phyloP scores from a whole-genome alignment of 352 stramenopile genomes.

The Phytophthora cryptogea region DNA sequence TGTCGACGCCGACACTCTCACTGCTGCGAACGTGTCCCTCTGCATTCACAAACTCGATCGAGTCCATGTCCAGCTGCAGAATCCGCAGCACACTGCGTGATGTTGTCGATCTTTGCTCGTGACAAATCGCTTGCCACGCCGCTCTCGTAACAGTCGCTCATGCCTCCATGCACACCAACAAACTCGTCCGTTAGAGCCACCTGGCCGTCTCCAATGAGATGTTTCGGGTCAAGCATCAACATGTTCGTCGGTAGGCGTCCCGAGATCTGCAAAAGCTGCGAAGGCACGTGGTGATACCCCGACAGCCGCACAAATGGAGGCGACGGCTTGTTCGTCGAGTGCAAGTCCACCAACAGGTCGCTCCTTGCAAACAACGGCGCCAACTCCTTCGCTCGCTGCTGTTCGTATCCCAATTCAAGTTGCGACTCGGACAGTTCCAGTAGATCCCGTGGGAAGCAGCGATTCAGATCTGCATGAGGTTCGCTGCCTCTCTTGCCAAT shows the following conservation, averaged over 20 bases:
- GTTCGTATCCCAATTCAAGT: conserved; percentile 42
- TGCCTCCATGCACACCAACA: conserved; percentile 56
- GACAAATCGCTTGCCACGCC: conserved; percentile 63
- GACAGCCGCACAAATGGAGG: conserved; percentile 67
- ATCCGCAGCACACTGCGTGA: conserved; percentile 54
- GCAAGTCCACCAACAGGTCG: conserved; percentile 73
- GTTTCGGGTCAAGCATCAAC: conserved; percentile 65
- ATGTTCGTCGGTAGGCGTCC: conserved; percentile 54
- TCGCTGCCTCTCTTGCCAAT: conserved; percentile 54
- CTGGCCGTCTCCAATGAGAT: conserved; percentile 56
- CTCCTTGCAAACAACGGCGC: conserved; percentile 52
- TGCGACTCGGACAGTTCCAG: conserved; percentile 18
- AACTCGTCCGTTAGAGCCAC: conserved; percentile 79
- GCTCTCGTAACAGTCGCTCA: conserved; percentile 75
- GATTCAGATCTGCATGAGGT: conserved; percentile 68
- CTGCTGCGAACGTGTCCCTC: conserved; percentile 1
- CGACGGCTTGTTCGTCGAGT: conserved; percentile 83
- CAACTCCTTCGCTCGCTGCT: conserved; percentile 56
- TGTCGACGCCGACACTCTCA: not conserved
- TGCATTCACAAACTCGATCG: conserved; percentile 33
- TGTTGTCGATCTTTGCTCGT: conserved; percentile 44
- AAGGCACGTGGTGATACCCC: conserved; percentile 39
- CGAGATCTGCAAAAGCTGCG: conserved; percentile 32
- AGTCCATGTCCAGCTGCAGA: conserved; percentile 45
- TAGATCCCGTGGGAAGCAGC: conserved; percentile 56